A percentile compares a stretch with the other conserved stretches of the same genome.
Evolutionary conservation across 106 monocot species (phyloP).

Genomic region (Dendrobium nobile): DNA sequence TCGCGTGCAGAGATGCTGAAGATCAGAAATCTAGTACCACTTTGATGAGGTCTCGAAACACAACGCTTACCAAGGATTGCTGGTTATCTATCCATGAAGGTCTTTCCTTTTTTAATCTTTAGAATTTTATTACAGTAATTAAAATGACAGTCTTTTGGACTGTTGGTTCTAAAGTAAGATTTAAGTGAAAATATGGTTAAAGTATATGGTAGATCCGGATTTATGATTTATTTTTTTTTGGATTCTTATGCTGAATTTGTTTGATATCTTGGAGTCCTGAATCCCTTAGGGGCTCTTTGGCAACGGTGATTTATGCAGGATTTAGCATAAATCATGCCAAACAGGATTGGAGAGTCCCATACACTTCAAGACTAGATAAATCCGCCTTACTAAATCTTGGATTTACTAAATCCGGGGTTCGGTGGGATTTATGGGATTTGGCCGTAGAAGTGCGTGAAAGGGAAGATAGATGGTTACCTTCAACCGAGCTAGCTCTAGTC

Average conservation of each 20-base stretch:
- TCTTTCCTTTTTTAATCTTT: not conserved
- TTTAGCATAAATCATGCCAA: no score
- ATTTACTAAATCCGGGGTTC: no score
- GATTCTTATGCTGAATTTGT: not conserved
- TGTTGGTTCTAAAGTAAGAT: not conserved
- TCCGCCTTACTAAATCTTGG: no score
- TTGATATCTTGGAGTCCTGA: not conserved
- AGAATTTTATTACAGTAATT: not conserved
- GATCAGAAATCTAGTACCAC: conserved; percentile 28
- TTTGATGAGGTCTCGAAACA: conserved; percentile 63
- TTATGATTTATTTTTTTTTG: not conserved
- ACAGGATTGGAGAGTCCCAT: no score
- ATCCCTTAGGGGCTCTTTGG: not conserved
- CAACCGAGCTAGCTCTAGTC: no score
- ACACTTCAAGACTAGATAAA: no score
- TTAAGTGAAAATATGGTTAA: not conserved
- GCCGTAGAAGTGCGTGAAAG: no score
- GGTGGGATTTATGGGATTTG: no score
- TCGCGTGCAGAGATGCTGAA: conserved; percentile 19
- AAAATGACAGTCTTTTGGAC: not conserved
- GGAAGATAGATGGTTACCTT: no score
- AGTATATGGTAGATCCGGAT: not conserved
- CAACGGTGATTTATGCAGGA: not conserved
- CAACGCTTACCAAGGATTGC: conserved; percentile 47
- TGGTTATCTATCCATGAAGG: conserved; percentile 68